Percentiles rank a stretch among this genome's conserved stretches.
phyloP scores from a whole-genome alignment of 768 basidiomycete species.

The Hypholoma sublateritium region DNA sequence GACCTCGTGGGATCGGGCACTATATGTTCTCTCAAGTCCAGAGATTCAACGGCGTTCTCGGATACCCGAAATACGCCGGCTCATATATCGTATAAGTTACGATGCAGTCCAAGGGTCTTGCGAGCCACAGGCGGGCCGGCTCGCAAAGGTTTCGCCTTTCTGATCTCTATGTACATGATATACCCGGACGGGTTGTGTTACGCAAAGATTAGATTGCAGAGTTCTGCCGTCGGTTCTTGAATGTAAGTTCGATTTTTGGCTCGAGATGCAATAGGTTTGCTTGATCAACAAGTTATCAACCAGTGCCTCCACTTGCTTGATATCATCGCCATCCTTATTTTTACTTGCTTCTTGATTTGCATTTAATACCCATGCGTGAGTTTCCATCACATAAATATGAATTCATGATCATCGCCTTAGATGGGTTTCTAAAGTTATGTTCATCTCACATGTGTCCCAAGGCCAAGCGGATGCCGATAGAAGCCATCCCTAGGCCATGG shows the following conservation, averaged over 20 bases:
- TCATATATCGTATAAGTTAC: neutral
- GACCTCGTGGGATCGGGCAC: constrained; percentile 1
- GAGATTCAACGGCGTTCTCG: neutral
- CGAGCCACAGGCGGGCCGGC: neutral
- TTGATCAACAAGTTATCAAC: too few species aligned
- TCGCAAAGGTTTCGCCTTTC: neutral
- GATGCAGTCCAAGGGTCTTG: neutral
- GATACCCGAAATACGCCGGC: neutral
- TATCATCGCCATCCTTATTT: too few species aligned
- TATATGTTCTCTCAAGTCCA: neutral
- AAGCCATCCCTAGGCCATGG: neutral
- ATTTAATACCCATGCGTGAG: too few species aligned
- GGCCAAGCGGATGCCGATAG: neutral
- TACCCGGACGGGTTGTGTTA: neutral
- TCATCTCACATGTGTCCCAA: neutral
- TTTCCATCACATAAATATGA: too few species aligned
- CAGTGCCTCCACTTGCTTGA: too few species aligned
- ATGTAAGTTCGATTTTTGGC: too few species aligned
- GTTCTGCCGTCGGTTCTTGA: too few species aligned
- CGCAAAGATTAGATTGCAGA: too few species aligned
- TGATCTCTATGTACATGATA: neutral
- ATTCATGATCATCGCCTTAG: too few species aligned
- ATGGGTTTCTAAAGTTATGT: neutral
- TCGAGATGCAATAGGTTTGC: too few species aligned
- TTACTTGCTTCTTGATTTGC: too few species aligned